Percentiles rank a stretch among this genome's conserved stretches.
phyloP scores from a whole-genome alignment of 192 early-diverging fungal species.

The Glomus cerebriforme region DNA sequence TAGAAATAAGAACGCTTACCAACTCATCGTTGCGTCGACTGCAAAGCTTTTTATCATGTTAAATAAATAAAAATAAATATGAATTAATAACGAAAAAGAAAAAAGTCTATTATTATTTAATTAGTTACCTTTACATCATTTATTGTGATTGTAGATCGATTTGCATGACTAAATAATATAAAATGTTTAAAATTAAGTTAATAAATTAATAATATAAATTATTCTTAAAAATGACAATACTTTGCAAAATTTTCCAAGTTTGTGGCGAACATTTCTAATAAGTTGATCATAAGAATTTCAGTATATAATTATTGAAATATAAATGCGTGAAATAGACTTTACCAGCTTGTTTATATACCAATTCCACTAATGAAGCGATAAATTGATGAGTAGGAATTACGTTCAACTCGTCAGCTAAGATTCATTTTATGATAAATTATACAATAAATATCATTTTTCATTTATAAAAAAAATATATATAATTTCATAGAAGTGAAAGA shows the following conservation, averaged over 20 bases:
- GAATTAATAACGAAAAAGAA: neutral
- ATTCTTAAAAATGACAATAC: neutral
- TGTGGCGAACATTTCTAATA: neutral
- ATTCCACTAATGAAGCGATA: neutral
- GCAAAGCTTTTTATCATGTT: neutral
- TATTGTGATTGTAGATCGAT: neutral
- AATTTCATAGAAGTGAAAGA: neutral
- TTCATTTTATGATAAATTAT: no score
- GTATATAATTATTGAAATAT: neutral
- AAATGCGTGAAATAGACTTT: neutral
- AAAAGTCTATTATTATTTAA: neutral
- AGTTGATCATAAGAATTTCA: neutral
- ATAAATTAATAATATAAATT: neutral
- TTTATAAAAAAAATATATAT: no score
- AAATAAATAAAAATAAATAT: neutral
- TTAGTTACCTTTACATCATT: neutral
- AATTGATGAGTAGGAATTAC: slow-evolving; percentile 10
- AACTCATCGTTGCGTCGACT: neutral
- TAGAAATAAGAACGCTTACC: neutral
- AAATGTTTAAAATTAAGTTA: neutral
- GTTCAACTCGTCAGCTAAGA: neutral
- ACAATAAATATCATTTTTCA: no score
- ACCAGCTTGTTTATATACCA: slow-evolving; percentile 10
- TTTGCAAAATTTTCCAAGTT: slow-evolving; percentile 16
- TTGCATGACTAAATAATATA: neutral